phyloP scores from a whole-genome alignment of 139 green algal genomes.

The Chlamydomonas urium region DNA sequence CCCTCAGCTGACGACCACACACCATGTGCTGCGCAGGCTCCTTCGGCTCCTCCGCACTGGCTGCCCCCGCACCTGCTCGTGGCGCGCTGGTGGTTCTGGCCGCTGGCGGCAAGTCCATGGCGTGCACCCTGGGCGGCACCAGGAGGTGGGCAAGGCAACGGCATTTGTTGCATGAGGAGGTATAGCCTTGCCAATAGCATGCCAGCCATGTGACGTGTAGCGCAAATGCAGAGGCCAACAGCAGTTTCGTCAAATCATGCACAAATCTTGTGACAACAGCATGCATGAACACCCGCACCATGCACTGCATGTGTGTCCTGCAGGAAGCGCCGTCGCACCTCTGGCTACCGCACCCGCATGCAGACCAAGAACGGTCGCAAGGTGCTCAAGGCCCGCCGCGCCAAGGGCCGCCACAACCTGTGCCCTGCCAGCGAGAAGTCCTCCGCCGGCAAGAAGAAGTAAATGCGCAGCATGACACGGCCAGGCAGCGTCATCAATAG shows the following conservation, averaged over 20 bases:
- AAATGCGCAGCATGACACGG: too few relatives aligned
- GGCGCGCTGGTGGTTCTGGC: conserved; percentile 58
- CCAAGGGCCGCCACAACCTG: conserved; percentile 61
- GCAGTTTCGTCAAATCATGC: not conserved
- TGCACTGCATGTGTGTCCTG: conserved; percentile 6
- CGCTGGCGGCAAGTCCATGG: conserved; percentile 65
- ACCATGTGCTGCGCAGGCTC: not conserved
- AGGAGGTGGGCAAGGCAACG: conserved; percentile 38
- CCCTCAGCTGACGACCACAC: too few relatives aligned
- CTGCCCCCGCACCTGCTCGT: conserved; percentile 23
- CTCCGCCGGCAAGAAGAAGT: conserved; percentile 53
- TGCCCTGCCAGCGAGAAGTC: conserved; percentile 47
- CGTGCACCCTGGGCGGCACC: conserved; percentile 57
- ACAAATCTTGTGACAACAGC: not conserved
- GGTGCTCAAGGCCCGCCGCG: conserved; percentile 56
- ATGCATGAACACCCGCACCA: not conserved
- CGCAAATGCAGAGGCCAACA: not conserved
- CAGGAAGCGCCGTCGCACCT: conserved; percentile 63
- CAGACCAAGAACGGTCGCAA: conserved; percentile 54
- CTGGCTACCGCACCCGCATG: conserved; percentile 68
- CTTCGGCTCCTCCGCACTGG: not conserved
- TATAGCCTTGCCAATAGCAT: not conserved
- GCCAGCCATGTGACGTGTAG: not conserved
- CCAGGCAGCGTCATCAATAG: too few relatives aligned
- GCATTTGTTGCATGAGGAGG: not conserved